phyloP scores from a whole-genome alignment of 768 basidiomycete genomes.

The Tephrocybe sp. region DNA sequence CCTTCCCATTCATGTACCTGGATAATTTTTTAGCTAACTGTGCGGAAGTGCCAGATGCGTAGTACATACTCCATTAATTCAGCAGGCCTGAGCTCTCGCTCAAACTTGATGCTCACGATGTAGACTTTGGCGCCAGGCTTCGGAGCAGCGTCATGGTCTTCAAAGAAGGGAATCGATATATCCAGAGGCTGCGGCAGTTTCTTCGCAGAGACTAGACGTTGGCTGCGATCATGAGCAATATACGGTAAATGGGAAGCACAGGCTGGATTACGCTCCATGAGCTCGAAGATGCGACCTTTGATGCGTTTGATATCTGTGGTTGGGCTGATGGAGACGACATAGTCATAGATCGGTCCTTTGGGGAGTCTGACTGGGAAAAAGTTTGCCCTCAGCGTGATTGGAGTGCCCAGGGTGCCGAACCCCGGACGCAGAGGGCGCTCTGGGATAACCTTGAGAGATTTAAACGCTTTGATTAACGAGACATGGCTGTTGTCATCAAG shows the following conservation, averaged over 20 bases:
- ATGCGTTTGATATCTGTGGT: constrained; percentile 41
- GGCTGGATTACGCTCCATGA: constrained; percentile 43
- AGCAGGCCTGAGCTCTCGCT: constrained; percentile 35
- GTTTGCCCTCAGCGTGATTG: constrained; percentile 55
- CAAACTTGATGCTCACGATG: constrained; percentile 38
- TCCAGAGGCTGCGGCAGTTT: constrained; percentile 43
- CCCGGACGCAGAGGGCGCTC: constrained; percentile 53
- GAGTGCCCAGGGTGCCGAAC: constrained; percentile 48
- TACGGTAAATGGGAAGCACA: constrained; percentile 35
- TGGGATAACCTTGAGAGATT: constrained; percentile 27
- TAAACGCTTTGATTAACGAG: constrained; percentile 39
- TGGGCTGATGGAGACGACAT: constrained; percentile 50
- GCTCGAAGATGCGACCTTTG: constrained; percentile 50
- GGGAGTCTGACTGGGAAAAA: constrained; percentile 57
- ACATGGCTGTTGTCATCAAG: constrained; percentile 31
- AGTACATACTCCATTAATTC: constrained; percentile 32
- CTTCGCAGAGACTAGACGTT: constrained; percentile 43
- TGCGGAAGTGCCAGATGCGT: background rate
- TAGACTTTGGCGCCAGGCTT: constrained; percentile 37
- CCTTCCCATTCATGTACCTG: constrained; percentile 52
- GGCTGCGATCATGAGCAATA: constrained; percentile 52
- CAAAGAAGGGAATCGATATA: constrained; percentile 39
- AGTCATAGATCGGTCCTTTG: constrained; percentile 51
- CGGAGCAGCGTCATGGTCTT: constrained; percentile 37
- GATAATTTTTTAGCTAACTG: constrained; percentile 1